Evolutionary conservation across 768 basidiomycete genomes (phyloP).

Genomic region (Pisolithus marmoratus): DNA sequence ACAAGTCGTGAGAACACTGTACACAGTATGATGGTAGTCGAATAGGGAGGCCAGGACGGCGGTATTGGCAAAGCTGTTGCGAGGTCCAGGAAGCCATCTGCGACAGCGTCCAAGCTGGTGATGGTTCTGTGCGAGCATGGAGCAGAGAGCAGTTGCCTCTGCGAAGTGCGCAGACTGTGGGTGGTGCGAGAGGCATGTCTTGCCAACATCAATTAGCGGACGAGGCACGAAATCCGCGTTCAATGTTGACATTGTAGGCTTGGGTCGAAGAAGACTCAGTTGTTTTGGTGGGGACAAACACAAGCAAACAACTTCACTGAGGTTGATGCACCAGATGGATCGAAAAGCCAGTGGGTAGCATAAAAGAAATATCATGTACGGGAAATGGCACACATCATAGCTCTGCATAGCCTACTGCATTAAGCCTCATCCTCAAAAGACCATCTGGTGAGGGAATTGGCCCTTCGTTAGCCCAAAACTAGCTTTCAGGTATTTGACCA

Average conservation of each 20-base stretch:
- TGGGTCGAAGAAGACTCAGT: too few relatives aligned
- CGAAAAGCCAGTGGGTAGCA: background rate
- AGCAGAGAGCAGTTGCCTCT: conserved; percentile 2
- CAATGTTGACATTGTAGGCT: too few relatives aligned
- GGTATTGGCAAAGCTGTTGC: conserved; percentile 72
- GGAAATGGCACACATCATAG: conserved; percentile 15
- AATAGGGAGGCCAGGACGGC: conserved; percentile 61
- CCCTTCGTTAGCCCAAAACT: conserved; percentile 95
- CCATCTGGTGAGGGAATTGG: conserved; percentile 92
- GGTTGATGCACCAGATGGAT: too few relatives aligned
- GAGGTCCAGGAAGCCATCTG: conserved; percentile 70
- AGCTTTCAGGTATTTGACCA: conserved; percentile 89
- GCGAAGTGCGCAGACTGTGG: conserved; percentile 5
- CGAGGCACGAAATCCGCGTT: too few relatives aligned
- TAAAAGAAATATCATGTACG: background rate
- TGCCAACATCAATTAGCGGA: conserved; percentile 19
- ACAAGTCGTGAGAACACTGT: conserved; percentile 56
- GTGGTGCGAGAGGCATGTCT: conserved; percentile 11
- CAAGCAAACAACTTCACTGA: too few relatives aligned
- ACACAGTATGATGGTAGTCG: conserved; percentile 67
- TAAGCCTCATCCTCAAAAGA: conserved; percentile 54
- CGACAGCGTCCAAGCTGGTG: conserved; percentile 29
- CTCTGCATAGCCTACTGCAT: conserved; percentile 14
- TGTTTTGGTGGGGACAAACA: too few relatives aligned
- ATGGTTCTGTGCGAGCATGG: conserved; percentile 16